These are phyloP conservation scores for Cytospora schulzeri DNA, from an alignment of 2,329 filamentous ascomycete genomes.

Conservation along the genomic window DNA sequence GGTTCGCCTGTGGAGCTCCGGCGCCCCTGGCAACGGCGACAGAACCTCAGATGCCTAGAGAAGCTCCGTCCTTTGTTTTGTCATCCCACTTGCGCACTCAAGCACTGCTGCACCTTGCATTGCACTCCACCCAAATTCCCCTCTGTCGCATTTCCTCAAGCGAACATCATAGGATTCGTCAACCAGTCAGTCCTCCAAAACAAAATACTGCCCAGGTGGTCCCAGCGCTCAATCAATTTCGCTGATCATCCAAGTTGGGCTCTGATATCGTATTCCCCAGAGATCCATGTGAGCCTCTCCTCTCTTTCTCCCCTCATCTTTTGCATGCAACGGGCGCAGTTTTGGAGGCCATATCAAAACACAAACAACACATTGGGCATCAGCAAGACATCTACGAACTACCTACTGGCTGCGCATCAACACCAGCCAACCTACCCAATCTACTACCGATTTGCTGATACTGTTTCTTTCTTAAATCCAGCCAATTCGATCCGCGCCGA, in stretches of 20 bases:
- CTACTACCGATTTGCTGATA: not conserved
- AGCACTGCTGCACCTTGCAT: not conserved
- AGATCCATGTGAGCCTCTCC: not conserved
- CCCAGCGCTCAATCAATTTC: not conserved
- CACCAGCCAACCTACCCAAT: not conserved
- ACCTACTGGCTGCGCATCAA: not conserved
- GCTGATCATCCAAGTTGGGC: not conserved
- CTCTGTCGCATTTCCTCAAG: not conserved
- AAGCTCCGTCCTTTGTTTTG: conserved; percentile 13
- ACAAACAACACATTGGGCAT: not conserved
- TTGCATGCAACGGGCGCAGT: not conserved
- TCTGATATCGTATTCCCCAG: conserved; percentile 1
- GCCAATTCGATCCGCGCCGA: not conserved
- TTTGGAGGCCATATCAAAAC: not conserved
- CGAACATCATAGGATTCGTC: not conserved
- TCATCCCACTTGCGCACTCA: conserved; percentile 7
- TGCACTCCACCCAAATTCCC: conserved; percentile 1
- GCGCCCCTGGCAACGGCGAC: conserved; percentile 21
- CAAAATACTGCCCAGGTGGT: not conserved
- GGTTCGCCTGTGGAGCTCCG: not conserved
- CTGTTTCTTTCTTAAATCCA: not conserved
- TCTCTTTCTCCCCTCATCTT: not conserved
- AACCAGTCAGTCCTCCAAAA: not conserved
- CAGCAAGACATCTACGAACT: not conserved
- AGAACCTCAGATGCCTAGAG: not conserved